Percentiles rank a stretch among this genome's conserved stretches.
Conservation (phyloP, 2,329 filamentous ascomycete genomes). For the Fusarium torulosum region DNA sequence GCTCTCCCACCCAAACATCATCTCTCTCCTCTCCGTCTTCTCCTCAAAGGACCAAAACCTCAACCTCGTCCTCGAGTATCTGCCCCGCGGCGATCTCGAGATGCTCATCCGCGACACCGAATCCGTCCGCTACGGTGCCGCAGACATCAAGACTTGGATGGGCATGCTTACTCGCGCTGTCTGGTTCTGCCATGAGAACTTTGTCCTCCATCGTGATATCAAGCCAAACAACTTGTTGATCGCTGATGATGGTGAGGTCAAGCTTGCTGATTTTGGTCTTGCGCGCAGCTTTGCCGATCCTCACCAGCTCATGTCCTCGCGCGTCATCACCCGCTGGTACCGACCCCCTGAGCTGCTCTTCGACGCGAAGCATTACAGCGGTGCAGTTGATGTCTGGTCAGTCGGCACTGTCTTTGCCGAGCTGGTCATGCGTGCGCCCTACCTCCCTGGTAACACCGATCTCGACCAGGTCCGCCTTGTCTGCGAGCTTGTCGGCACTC, state of each 20-base stretch:
- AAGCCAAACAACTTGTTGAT: conserved; percentile 99
- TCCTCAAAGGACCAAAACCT: conserved; percentile 96
- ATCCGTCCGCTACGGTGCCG: conserved; percentile 81
- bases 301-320: conserved; percentile 87
- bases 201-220: conserved; percentile 95
- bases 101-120: conserved; percentile 90
- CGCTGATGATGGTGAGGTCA: conserved; percentile 90
- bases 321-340: conserved; percentile 98
- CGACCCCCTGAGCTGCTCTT: conserved; percentile 93
- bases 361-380: conserved; percentile 88
- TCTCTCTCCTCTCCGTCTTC: conserved; percentile 92
- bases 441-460: conserved; percentile 86
- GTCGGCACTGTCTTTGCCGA: conserved; percentile 95
- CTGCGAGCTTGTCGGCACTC: conserved; percentile 86
- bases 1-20: conserved; percentile 94
- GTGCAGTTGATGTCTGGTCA: conserved; percentile 94
- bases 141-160: conserved; percentile 99
- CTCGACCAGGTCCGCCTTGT: conserved; percentile 89
- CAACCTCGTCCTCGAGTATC: conserved; percentile 93
- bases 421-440: conserved; percentile 84
- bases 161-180: conserved; percentile 93
- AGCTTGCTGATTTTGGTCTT: conserved; percentile 97
- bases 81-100: conserved; percentile 94
- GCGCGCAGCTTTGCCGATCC: conserved; percentile 92
- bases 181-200: conserved; percentile 97